A percentile compares a stretch with the other conserved stretches of the same genome.
These are phyloP conservation scores for Psilocybe cubensis DNA, from an alignment of 768 basidiomycete species.

Conservation along the genomic window DNA sequence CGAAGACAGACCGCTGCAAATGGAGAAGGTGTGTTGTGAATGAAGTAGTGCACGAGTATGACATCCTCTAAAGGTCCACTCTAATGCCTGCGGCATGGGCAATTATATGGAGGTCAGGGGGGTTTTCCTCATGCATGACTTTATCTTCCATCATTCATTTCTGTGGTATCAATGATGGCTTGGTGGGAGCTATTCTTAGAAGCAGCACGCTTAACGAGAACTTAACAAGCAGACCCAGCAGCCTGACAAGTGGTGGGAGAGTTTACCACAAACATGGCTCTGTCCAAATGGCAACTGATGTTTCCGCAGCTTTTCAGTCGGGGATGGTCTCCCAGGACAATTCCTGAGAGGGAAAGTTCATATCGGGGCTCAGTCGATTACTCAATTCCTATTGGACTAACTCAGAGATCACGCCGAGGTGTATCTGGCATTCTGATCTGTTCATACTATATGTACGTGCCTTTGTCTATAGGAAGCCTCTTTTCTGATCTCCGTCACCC, in stretches of 20 bases:
- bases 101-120: slow-evolving; percentile 10
- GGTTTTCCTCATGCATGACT: slow-evolving; percentile 15
- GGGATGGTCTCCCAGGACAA: slow-evolving; percentile 21
- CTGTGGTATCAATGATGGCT: slow-evolving; percentile 12
- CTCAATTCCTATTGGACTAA: slow-evolving; percentile 25
- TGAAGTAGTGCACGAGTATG: neutral
- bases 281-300: slow-evolving; percentile 18
- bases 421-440: slow-evolving; percentile 23
- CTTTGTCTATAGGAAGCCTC: slow-evolving; percentile 25
- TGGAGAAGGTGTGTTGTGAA: neutral
- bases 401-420: slow-evolving; percentile 24
- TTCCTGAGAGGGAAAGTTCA: slow-evolving; percentile 20
- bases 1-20: neutral
- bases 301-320: slow-evolving; percentile 21
- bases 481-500: slow-evolving; percentile 31
- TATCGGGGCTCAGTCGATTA: slow-evolving; percentile 19
- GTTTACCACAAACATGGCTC: slow-evolving; percentile 7
- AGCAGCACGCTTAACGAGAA: slow-evolving; percentile 10
- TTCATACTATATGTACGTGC: slow-evolving; percentile 30
- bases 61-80: slow-evolving; percentile 5
- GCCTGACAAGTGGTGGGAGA: slow-evolving; percentile 22
- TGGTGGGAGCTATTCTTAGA: slow-evolving; percentile 18
- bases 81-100: slow-evolving; percentile 9
- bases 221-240: slow-evolving; percentile 1
- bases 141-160: slow-evolving; percentile 20